A percentile compares a stretch with the other conserved stretches of the same genome.
phyloP scores from a whole-genome alignment of 305 asterid genomes.

The Nicotiana rustica region DNA sequence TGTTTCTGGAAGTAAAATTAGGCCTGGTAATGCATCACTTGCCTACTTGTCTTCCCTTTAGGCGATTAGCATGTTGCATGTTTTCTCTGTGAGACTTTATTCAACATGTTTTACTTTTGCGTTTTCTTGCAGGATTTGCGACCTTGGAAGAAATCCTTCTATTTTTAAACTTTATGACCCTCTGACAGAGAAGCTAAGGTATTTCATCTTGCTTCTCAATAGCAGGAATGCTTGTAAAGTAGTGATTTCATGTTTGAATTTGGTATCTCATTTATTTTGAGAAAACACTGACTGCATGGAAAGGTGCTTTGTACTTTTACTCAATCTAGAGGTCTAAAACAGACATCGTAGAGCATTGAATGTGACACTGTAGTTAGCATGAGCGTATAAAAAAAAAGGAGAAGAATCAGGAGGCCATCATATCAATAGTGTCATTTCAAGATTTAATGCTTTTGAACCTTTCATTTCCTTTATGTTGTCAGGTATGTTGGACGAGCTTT shows the following conservation, averaged over 20 bases:
- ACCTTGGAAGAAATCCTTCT: constrained; percentile 40
- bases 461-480: constrained; percentile 29
- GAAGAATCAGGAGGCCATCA: neutral
- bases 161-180: constrained; percentile 42
- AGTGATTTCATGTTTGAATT: neutral
- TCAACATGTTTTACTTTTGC: neutral
- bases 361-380: neutral
- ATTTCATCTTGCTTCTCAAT: neutral
- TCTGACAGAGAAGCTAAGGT: constrained; percentile 40
- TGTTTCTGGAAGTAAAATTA: constrained; percentile 37
- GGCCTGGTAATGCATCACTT: constrained; percentile 33
- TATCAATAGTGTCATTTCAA: neutral
- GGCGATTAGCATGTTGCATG: neutral
- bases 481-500: constrained; percentile 48
- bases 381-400: neutral
- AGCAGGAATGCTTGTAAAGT: neutral
- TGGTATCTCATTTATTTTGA: neutral
- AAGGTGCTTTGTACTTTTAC: neutral
- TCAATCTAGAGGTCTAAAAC: neutral
- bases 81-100: neutral
- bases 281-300: neutral
- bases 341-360: neutral
- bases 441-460: neutral
- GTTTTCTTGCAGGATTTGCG: constrained; percentile 1
- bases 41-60: constrained; percentile 8